Percentiles rank a stretch among this genome's conserved stretches.
Conservation (phyloP, 2,329 filamentous ascomycete genomes). For the Teratosphaeria gauchensis region DNA sequence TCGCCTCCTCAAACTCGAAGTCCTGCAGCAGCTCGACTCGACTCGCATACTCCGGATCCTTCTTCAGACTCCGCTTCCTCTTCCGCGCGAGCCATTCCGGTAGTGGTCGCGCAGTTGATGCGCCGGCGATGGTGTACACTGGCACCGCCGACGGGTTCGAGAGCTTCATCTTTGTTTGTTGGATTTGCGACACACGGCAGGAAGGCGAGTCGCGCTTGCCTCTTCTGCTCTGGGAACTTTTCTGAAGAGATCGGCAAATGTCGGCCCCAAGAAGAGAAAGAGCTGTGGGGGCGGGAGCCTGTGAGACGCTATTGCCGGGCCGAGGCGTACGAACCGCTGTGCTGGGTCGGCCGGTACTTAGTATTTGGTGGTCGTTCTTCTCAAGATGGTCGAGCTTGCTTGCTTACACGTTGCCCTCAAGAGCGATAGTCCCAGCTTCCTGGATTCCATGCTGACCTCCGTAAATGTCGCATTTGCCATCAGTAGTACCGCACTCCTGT, state of each 20-base stretch:
- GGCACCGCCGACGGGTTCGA: slow-evolving; percentile 73
- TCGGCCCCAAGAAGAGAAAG: neutral
- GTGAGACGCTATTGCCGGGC: neutral
- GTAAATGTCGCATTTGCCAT: neutral
- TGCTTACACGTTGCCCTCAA: neutral
- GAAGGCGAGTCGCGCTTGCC: neutral
- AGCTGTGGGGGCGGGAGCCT: neutral
- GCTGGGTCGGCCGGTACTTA: neutral
- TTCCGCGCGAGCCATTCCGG: slow-evolving; percentile 92
- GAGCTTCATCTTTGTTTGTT: slow-evolving; percentile 56
- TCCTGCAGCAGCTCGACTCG: slow-evolving; percentile 91
- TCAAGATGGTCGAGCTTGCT: neutral
- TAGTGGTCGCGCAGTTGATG: slow-evolving; percentile 73
- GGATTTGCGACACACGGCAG: neutral
- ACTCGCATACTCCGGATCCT: slow-evolving; percentile 85
- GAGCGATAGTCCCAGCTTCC: neutral
- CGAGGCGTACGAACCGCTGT: neutral
- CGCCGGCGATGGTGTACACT: slow-evolving; percentile 91
- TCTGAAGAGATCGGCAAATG: neutral
- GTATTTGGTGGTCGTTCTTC: neutral
- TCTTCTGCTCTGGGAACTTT: slow-evolving; percentile 1
- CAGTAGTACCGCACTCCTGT: neutral
- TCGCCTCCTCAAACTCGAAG: slow-evolving; percentile 95
- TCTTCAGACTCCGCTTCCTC: slow-evolving; percentile 82
- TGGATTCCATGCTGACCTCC: neutral